Evolutionary conservation across 129 eudicot species (phyloP).

Genomic region (Centella asiatica): DNA sequence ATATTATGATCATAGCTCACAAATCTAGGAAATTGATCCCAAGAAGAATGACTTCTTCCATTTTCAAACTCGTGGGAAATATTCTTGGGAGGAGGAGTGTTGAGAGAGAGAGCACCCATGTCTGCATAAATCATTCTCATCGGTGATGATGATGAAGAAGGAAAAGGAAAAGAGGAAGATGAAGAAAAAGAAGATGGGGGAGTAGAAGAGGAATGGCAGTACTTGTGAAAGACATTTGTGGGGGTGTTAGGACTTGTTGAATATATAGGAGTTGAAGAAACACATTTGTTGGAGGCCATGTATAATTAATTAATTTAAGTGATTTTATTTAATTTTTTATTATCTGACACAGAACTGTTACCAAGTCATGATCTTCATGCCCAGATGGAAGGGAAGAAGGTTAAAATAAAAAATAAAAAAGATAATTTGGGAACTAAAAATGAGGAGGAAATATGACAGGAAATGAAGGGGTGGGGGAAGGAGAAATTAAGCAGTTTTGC

Average conservation of each 20-base stretch:
- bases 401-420: neutral
- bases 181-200: neutral
- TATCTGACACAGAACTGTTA: slow-evolving; percentile 19
- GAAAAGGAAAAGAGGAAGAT: neutral
- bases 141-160: slow-evolving; percentile 11
- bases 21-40: slow-evolving; percentile 1
- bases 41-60: neutral
- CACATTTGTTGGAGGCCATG: slow-evolving; percentile 21
- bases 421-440: slow-evolving; percentile 6
- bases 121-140: slow-evolving; percentile 34
- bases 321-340: slow-evolving; percentile 7
- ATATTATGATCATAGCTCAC: neutral
- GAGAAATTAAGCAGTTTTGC: neutral
- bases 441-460: slow-evolving; percentile 9
- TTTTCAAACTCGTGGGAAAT: neutral
- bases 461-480: slow-evolving; percentile 7
- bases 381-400: slow-evolving; percentile 4
- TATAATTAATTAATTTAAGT: neutral
- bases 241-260: slow-evolving; percentile 10
- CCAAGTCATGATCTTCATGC: slow-evolving; percentile 20
- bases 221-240: slow-evolving; percentile 3
- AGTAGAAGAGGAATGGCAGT: neutral
- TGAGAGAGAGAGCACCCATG: slow-evolving; percentile 45
- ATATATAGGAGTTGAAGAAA: slow-evolving; percentile 8
- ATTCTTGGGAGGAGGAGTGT: slow-evolving; percentile 15